Evolutionary conservation across 2,329 filamentous ascomycete genomes (phyloP).

Genomic region (Ciborinia camelliae): DNA sequence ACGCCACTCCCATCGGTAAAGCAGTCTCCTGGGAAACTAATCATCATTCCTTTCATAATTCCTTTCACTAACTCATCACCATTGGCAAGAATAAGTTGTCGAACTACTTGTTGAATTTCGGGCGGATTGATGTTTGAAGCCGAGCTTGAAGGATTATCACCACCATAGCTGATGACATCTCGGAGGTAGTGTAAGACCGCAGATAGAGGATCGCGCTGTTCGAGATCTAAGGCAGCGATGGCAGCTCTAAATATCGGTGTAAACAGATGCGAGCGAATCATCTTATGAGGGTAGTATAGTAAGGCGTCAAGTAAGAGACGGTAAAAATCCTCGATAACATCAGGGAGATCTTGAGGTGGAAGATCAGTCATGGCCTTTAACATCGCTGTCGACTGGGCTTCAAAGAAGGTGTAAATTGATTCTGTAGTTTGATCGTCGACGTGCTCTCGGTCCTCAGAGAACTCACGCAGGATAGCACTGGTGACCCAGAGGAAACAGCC

Average conservation of each 20-base stretch:
- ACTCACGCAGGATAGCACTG: conserved; percentile 89
- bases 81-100: conserved; percentile 64
- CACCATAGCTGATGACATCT: conserved; percentile 85
- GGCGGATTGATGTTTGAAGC: conserved; percentile 57
- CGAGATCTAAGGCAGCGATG: conserved; percentile 78
- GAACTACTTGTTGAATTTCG: conserved; percentile 70
- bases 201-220: conserved; percentile 87
- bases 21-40: conserved; percentile 92
- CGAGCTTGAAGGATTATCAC: conserved; percentile 66
- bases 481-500: conserved; percentile 99
- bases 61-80: conserved; percentile 81
- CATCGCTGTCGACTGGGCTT: conserved; percentile 87
- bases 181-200: conserved; percentile 91
- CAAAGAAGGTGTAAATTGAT: conserved; percentile 91
- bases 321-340: conserved; percentile 75
- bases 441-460: conserved; percentile 83
- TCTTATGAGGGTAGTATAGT: conserved; percentile 83
- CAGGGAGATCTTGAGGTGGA: conserved; percentile 56
- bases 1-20: conserved; percentile 93
- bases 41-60: conserved; percentile 97
- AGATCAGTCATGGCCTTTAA: conserved; percentile 85
- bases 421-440: conserved; percentile 79
- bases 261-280: conserved; percentile 76
- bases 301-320: conserved; percentile 86
- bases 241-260: conserved; percentile 83